A percentile compares a stretch with the other conserved stretches of the same genome.
phyloP scores from a whole-genome alignment of 805 yeast species.

The Candida coleopterorum region DNA sequence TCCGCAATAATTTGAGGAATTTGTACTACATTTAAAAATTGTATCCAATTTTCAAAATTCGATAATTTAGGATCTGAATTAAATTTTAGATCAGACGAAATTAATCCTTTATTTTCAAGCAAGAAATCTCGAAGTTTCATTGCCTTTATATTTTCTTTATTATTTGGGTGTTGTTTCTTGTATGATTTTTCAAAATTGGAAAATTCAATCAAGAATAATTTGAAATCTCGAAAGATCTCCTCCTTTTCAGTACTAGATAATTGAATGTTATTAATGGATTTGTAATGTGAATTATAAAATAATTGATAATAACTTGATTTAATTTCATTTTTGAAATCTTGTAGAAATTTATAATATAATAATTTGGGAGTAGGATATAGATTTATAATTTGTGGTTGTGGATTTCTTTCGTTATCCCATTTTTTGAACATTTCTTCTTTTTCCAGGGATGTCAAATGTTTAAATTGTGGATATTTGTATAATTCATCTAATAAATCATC shows the following conservation, averaged over 20 bases:
- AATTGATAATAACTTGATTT: conserved; percentile 23
- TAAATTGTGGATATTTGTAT: conserved; percentile 22
- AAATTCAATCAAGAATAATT: conserved; percentile 24
- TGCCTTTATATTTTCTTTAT: conserved; percentile 26
- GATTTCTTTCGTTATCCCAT: conserved; percentile 18
- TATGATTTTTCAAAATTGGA: conserved; percentile 21
- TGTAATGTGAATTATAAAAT: conserved; percentile 17
- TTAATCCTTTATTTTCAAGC: background rate
- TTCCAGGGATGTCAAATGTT: background rate
- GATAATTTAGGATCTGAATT: background rate
- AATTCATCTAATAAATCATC: conserved; percentile 29
- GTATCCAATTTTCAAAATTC: conserved; percentile 26
- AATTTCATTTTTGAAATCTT: conserved; percentile 24
- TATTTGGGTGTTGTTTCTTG: conserved; percentile 13
- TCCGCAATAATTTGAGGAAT: conserved; percentile 20
- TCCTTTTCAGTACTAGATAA: conserved; percentile 18
- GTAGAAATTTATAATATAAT: conserved; percentile 21
- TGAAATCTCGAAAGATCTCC: conserved; percentile 21
- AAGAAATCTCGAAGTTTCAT: conserved; percentile 21
- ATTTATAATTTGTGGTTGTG: conserved; percentile 4
- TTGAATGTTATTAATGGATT: conserved; percentile 10
- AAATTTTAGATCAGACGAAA: background rate
- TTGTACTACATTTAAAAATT: conserved; percentile 17
- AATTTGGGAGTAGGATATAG: conserved; percentile 21
- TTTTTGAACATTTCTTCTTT: conserved; percentile 21